These are phyloP conservation scores for Xerocomellus dryophilus DNA, from an alignment of 768 basidiomycete species.

Conservation along the genomic window DNA sequence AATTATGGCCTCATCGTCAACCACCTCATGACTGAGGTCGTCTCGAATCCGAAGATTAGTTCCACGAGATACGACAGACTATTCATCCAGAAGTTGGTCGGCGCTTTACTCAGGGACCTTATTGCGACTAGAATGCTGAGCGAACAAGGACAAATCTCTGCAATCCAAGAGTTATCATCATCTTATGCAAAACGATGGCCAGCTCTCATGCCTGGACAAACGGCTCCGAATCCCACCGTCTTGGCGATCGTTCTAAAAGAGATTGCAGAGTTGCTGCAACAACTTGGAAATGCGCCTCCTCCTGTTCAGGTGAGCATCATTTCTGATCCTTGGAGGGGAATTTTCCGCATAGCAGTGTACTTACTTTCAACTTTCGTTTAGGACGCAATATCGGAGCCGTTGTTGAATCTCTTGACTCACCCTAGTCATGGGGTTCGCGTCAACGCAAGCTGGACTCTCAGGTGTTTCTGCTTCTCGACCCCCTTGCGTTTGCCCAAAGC, in stretches of 20 bases:
- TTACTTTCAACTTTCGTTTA: slow-evolving; percentile 26
- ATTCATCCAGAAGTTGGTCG: slow-evolving; percentile 67
- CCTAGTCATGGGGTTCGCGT: slow-evolving; percentile 86
- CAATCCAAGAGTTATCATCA: slow-evolving; percentile 81
- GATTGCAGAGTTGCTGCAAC: slow-evolving; percentile 79
- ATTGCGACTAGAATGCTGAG: slow-evolving; percentile 86
- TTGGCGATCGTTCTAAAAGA: slow-evolving; percentile 77
- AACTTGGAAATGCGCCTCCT: slow-evolving; percentile 88
- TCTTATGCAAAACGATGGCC: slow-evolving; percentile 90
- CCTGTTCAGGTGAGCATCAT: slow-evolving; percentile 65
- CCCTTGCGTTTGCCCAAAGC: slow-evolving; percentile 81
- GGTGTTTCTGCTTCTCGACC: slow-evolving; percentile 87
- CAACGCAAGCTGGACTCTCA: slow-evolving; percentile 81
- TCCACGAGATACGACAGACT: slow-evolving; percentile 71
- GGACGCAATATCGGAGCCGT: slow-evolving; percentile 83
- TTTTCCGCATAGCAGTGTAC: background rate
- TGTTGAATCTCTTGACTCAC: slow-evolving; percentile 82
- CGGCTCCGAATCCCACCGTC: slow-evolving; percentile 61
- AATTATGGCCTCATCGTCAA: slow-evolving; percentile 77
- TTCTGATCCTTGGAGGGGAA: background rate
- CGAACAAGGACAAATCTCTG: slow-evolving; percentile 90
- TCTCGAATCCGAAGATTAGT: slow-evolving; percentile 54
- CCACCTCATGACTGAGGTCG: slow-evolving; percentile 78
- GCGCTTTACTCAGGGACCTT: slow-evolving; percentile 77
- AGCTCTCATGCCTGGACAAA: slow-evolving; percentile 84